These are phyloP conservation scores for Heritiera littoralis DNA, from an alignment of 345 rosid genomes.

Conservation along the genomic window DNA sequence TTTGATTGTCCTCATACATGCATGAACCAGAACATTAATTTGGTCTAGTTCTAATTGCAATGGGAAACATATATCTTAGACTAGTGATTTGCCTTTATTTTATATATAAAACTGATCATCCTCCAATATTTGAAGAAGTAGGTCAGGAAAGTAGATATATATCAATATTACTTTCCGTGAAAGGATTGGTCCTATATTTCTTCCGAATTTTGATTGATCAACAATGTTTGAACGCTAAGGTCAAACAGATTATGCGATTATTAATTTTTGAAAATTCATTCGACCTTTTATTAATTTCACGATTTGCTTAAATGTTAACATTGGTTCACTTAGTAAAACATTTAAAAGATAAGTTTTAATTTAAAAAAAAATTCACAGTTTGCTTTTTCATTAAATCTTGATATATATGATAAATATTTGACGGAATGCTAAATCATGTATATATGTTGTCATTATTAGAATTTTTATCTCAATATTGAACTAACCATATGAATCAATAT, in stretches of 20 bases:
- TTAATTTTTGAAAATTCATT: background rate
- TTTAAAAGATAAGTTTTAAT: no score
- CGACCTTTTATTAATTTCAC: no score
- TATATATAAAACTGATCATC: background rate
- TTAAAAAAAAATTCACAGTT: no score
- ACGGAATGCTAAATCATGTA: background rate
- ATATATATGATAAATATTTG: no score
- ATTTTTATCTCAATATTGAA: no score
- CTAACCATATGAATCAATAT: no score
- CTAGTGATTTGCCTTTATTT: background rate
- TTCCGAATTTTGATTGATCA: background rate
- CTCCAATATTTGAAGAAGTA: background rate
- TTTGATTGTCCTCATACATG: background rate
- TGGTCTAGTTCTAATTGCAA: background rate
- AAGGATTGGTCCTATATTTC: background rate
- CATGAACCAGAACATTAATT: background rate
- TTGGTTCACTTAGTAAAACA: no score
- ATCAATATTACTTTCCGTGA: background rate
- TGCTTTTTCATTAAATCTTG: background rate
- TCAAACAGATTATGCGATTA: background rate
- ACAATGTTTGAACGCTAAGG: background rate
- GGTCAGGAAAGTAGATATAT: background rate
- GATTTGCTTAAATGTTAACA: no score
- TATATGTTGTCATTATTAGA: no score
- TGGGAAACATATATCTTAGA: background rate